phyloP scores from a whole-genome alignment of 1,284 basidiomycete genomes.

The Lentinus polychrous region DNA sequence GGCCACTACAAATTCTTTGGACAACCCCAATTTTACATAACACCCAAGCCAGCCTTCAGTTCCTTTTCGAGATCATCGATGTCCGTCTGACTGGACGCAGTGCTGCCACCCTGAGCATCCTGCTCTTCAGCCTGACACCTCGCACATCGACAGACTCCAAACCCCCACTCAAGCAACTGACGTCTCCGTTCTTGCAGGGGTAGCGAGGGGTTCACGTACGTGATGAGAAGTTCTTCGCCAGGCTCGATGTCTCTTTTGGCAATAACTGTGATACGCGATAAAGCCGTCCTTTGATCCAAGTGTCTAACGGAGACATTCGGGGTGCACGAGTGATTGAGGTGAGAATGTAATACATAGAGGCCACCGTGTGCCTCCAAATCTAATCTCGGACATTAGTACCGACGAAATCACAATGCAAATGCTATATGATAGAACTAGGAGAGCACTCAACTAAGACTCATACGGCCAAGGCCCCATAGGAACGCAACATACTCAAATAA shows the following conservation, averaged over 20 bases:
- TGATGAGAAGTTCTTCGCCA: conserved; percentile 72
- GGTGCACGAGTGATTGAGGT: conserved; percentile 78
- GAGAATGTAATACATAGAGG: conserved; percentile 80
- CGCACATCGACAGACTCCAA: conserved; percentile 61
- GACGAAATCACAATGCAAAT: neutral
- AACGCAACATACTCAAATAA: conserved; percentile 75
- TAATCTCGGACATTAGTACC: conserved; percentile 20
- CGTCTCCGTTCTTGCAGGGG: conserved; percentile 47
- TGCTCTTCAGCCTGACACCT: conserved; percentile 50
- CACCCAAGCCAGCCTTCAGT: conserved; percentile 43
- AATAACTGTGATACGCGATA: conserved; percentile 66
- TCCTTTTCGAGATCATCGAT: conserved; percentile 38
- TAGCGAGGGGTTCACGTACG: conserved; percentile 70
- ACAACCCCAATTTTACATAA: conserved; percentile 18
- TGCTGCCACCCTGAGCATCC: conserved; percentile 30
- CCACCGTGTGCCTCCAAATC: conserved; percentile 86
- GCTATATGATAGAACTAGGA: conserved; percentile 2
- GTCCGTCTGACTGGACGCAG: conserved; percentile 10
- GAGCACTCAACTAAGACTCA: conserved; percentile 66
- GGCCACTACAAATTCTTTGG: neutral
- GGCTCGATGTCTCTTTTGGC: conserved; percentile 56
- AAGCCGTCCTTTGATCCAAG: conserved; percentile 53
- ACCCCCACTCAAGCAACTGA: conserved; percentile 69
- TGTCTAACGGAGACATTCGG: conserved; percentile 76
- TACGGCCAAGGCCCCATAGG: conserved; percentile 68